Evolutionary conservation across 2,329 filamentous ascomycete genomes (phyloP), one percentile per base, ranked within the genome.

Genomic region (Cryoendolithus antarcticus): DNA sequence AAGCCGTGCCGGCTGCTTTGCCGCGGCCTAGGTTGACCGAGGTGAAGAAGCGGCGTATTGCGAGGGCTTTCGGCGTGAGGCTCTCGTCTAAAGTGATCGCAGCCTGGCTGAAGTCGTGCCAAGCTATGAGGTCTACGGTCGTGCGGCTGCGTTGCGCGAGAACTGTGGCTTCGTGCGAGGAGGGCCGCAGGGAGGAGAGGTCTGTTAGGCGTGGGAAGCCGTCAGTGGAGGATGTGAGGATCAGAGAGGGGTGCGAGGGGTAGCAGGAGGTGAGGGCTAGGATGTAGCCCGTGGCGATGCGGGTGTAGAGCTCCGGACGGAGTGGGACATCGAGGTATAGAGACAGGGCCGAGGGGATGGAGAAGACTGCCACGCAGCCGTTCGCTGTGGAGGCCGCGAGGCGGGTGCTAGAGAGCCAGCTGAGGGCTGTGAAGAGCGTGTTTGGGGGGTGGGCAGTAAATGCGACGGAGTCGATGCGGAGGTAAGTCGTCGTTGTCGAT

Each of bases 151-250:
- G 71, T 12, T 60, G 58, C 1, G 67, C 61, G 24, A 62, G 56
- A 2, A 64, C 58, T 4, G 57, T 65, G 44, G 72, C 69, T 21
- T 42, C 35, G 2, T 62, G 59, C 39, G 74, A 69, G 24, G 56
- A 56, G 9, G 35, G 39, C 6, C 55, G 52, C 1, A 66, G 62
- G 32, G 68, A 63, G 13, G 67, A 59, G 19, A 78, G 59, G 32
- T 76, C 74, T 15, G 68, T 69, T 9, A 79, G 53, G n/a, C 63
- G 60, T 2, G 69, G 59, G 45, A 71, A 67, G 24, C 75, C 76
- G 39, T 72, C 67, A 49, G 74, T 70, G 3, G 67, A 66, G 10
- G 65, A 67, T 7, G 71, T 68, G 11, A 65, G 61, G 32, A 80
- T 43, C 30, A 72, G 57, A 37, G 73, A 60, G 1, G 74, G 70